Base-by-base conservation (phyloP, 2,329 filamentous ascomycete species). In the Pseudogymnoascus sp. region DNA sequence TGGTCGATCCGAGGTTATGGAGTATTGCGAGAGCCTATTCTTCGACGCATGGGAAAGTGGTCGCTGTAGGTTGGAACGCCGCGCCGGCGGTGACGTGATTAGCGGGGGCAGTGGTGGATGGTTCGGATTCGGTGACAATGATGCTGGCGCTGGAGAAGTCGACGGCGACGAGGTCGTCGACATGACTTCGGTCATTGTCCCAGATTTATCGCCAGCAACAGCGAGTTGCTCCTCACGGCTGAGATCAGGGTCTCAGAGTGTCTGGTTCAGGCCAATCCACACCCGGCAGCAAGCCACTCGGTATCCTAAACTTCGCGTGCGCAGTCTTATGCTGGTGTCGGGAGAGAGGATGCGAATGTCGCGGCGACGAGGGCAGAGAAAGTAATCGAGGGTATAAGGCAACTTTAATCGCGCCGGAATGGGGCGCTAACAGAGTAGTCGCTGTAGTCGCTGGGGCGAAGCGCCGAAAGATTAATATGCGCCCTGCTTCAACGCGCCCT, bases 21-120 rank as follows among this genome's bases (percentile, higher is more conserved):
- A 95, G 78, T 93, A 93, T 72, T 91, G 89, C 67, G 92, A 96
- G 70, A 96, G 80, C 63, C 92, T 85, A 73, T 90, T 89, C 77
- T 87, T 93, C 67, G 88, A 88, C 70, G 87, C 89, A 72, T 91
- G 89, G 71, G 89, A 91, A 76, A 85, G 83, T 68, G 90, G 88
- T 69, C 86, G 80, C 70, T 87, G 81, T 64, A 84, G 75, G 71
- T 80, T 83, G 72, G 87, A 80, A 73, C 84, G 82, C 72, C 83
- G 86, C 26, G 66, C 40, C n/a, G 68, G 67, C 64, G 83, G 79
- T 61, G 84, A 84, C 62, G 83, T 84, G 68, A 84, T 80, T 66
- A 86, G 73, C 40, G 83, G 83, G 65, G 83, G 79, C 66, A 86
- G 66, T 61, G 81, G 73, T 68, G 83, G 78, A 69, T 82, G 82